phyloP scores from a whole-genome alignment of 163 green algal species.

The Volvox carteri region DNA sequence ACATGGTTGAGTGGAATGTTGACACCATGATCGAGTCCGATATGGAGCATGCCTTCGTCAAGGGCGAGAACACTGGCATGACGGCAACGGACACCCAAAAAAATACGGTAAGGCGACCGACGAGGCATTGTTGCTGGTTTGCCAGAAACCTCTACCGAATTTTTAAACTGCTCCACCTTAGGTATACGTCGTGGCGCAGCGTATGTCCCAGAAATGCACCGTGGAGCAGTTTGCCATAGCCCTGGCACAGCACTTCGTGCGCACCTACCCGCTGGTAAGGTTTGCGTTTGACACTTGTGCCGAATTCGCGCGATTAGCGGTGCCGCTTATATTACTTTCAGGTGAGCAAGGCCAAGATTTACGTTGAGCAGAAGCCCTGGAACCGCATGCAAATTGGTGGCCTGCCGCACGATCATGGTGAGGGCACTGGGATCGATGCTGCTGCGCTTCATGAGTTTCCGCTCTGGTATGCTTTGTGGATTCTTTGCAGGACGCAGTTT shows the following conservation, averaged over 20 bases:
- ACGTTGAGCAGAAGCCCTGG: slow-evolving; percentile 93
- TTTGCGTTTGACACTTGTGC: neutral
- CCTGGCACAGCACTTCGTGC: slow-evolving; percentile 91
- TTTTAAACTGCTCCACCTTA: slow-evolving; percentile 48
- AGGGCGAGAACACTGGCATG: slow-evolving; percentile 83
- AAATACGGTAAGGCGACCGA: slow-evolving; percentile 81
- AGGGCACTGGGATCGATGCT: neutral
- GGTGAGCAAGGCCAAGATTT: slow-evolving; percentile 90
- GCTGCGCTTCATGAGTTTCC: too few species aligned
- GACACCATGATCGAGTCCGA: slow-evolving; percentile 86
- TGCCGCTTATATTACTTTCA: too few species aligned
- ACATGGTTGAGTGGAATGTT: slow-evolving; percentile 89
- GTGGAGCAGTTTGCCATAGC: slow-evolving; percentile 93
- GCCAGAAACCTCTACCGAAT: too few species aligned
- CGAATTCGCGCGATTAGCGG: neutral
- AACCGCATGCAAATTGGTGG: slow-evolving; percentile 76
- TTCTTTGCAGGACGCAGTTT: too few species aligned
- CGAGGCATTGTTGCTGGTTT: neutral
- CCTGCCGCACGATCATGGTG: slow-evolving; percentile 77
- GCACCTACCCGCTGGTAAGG: slow-evolving; percentile 81
- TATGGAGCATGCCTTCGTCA: slow-evolving; percentile 89
- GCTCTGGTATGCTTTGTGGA: too few species aligned
- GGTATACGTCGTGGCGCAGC: slow-evolving; percentile 96
- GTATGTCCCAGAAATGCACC: slow-evolving; percentile 76
- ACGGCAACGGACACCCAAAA: slow-evolving; percentile 97